Evolutionary conservation across 495 filamentous ascomycete species (phyloP), one percentile per base, ranked within the genome.

Genomic region (Tuber melanosporum): DNA sequence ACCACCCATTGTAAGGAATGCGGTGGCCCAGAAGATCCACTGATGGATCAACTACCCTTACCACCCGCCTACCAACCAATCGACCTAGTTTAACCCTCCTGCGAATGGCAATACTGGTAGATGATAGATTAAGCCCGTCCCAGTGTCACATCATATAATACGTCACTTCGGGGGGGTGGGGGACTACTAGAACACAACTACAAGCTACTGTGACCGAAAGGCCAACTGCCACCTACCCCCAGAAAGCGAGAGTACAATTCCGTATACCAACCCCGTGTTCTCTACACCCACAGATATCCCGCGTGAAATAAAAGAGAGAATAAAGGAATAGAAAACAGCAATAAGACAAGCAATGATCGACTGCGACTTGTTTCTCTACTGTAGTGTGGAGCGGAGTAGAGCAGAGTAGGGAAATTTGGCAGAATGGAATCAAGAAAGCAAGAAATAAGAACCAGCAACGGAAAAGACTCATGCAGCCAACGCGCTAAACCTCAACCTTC

Each of bases 401-500:
- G 52, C 17, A 36, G 57, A 36, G n/a, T 17, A 66, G 57, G 26
- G 57, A 66, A 66, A 66, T 66, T 36, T 17, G 26, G 57, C 57
- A 66, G 57, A 36, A 66, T 36, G n/a, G n/a, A 66, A 66, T 19
- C 26, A 66, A 66, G 12, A 66, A 66, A 36, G 52, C 22, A 52
- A 22, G 47, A 52, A 47, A 47, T 47, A 62, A 62, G 14, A 66
- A 66, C 26, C 26, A 17, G 57, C 57, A 36, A 66, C 32, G 14
- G 36, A 66, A 66, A 66, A 66, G 26, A 66, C 26, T 36, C 57
- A 36, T 36, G 57, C 26, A 66, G 26, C 26, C 15, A 36, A 66
- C 26, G 14, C 26, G 57, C 47, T 80, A 80, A 75, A 77, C 74
- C 69, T 81, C 79, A 46, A 81, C 75, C 22, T 70, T 75, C n/a